Percentiles rank a stretch among this genome's conserved stretches.
These are phyloP conservation scores for Naematelia aurantialba DNA, from an alignment of 768 basidiomycete genomes.

Conservation along the genomic window DNA sequence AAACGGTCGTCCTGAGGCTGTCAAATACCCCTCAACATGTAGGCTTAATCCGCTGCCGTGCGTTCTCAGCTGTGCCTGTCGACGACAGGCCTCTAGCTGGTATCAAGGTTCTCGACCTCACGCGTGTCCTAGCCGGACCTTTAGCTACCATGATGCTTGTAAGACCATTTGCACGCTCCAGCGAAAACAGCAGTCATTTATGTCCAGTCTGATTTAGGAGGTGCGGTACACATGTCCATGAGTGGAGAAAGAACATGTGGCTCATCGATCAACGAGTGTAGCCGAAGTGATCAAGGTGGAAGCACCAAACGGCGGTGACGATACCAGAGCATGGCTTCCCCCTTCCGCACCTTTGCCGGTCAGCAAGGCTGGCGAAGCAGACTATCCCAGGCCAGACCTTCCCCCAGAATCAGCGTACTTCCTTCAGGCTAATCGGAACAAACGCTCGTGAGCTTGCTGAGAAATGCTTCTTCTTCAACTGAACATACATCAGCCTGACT, in stretches of 20 bases:
- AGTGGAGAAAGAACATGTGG: background rate
- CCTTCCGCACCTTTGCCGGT: constrained; percentile 41
- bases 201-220: constrained; percentile 40
- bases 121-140: constrained; percentile 86
- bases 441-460: constrained; percentile 31
- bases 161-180: constrained; percentile 3
- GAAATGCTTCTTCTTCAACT: background rate
- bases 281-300: constrained; percentile 90
- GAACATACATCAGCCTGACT: constrained; percentile 55
- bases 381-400: constrained; percentile 55
- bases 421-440: constrained; percentile 69
- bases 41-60: background rate
- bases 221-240: constrained; percentile 20
- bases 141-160: constrained; percentile 90
- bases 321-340: constrained; percentile 61
- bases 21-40: background rate
- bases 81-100: constrained; percentile 62
- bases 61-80: constrained; percentile 1
- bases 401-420: constrained; percentile 93
- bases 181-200: too few species aligned
- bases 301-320: constrained; percentile 63
- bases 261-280: constrained; percentile 10
- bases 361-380: constrained; percentile 53
- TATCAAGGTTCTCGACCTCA: constrained; percentile 79
- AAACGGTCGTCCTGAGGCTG: background rate